Evolutionary conservation across 352 stramenopile species (phyloP).

Genomic region (Globisporangium echinulatum): DNA sequence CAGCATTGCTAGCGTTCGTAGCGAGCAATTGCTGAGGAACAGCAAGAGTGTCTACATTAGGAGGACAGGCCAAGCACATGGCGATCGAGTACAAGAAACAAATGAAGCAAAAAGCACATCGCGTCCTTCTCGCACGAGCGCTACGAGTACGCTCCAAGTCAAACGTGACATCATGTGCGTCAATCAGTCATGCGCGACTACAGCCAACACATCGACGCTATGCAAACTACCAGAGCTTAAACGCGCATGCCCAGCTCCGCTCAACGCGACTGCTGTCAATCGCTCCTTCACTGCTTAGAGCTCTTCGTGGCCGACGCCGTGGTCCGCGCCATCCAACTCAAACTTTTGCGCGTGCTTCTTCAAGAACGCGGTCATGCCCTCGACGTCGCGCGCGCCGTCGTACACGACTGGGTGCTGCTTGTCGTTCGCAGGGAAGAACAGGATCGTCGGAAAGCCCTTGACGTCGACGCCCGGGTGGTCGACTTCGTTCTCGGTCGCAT

Average conservation of each 20-base stretch:
- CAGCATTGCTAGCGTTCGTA: too few species aligned
- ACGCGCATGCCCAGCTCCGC: too few species aligned
- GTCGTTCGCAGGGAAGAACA: constrained; percentile 92
- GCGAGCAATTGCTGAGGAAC: too few species aligned
- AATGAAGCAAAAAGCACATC: too few species aligned
- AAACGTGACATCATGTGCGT: too few species aligned
- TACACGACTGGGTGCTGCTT: constrained; percentile 85
- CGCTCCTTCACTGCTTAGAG: constrained; percentile 21
- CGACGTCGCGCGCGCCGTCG: constrained; percentile 78
- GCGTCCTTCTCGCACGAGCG: too few species aligned
- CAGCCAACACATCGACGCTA: too few species aligned
- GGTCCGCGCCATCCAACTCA: constrained; percentile 49
- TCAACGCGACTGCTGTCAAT: background rate
- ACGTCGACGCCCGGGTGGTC: constrained; percentile 87
- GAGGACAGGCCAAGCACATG: too few species aligned
- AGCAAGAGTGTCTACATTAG: too few species aligned
- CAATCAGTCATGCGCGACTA: too few species aligned
- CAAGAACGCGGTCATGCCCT: constrained; percentile 80
- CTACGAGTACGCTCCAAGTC: background rate
- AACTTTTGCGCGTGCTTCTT: constrained; percentile 87
- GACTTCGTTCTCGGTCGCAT: constrained; percentile 94
- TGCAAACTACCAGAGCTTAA: too few species aligned
- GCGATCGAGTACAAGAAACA: too few species aligned
- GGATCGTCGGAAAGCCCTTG: constrained; percentile 92
- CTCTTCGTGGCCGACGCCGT: constrained; percentile 63